phyloP scores from a whole-genome alignment of 1,284 basidiomycete species.

The Sanghuangporus weigelae region DNA sequence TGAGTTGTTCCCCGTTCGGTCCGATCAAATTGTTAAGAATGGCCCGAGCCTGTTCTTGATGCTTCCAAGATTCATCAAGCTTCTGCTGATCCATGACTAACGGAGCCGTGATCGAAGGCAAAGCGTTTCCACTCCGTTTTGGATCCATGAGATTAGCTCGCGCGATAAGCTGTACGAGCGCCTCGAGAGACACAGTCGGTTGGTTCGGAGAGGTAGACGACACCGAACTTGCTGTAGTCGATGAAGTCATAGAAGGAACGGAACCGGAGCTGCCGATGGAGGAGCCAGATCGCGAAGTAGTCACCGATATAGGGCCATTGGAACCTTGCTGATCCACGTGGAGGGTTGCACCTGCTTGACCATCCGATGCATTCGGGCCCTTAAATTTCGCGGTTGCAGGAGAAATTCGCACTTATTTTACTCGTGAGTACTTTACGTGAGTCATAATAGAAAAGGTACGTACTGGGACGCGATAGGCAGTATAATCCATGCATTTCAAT shows the following conservation, averaged over 20 bases:
- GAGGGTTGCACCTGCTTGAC: slow-evolving; percentile 25
- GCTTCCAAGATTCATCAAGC: slow-evolving; percentile 76
- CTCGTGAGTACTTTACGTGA: neutral
- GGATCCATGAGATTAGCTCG: slow-evolving; percentile 21
- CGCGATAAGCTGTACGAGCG: slow-evolving; percentile 38
- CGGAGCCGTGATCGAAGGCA: slow-evolving; percentile 36
- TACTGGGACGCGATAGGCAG: slow-evolving; percentile 80
- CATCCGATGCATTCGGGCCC: slow-evolving; percentile 38
- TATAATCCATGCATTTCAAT: slow-evolving; percentile 88
- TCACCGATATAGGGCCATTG: slow-evolving; percentile 27
- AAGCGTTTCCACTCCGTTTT: slow-evolving; percentile 18
- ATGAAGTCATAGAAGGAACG: slow-evolving; percentile 50
- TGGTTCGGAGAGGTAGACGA: slow-evolving; percentile 20
- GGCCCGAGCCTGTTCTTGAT: slow-evolving; percentile 72
- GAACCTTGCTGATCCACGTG: slow-evolving; percentile 21
- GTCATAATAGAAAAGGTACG: slow-evolving; percentile 26
- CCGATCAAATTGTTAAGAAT: slow-evolving; percentile 76
- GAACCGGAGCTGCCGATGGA: slow-evolving; percentile 52
- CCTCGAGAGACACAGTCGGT: slow-evolving; percentile 32
- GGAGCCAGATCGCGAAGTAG: slow-evolving; percentile 48
- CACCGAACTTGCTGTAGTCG: slow-evolving; percentile 45
- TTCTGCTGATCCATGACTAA: slow-evolving; percentile 37
- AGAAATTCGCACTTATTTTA: slow-evolving; percentile 71
- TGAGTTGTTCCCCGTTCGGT: slow-evolving; percentile 78
- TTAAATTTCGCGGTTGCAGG: slow-evolving; percentile 87